Evolutionary conservation across 2,329 filamentous ascomycete species (phyloP).

Genomic region (Metarhizium anisopliae): DNA sequence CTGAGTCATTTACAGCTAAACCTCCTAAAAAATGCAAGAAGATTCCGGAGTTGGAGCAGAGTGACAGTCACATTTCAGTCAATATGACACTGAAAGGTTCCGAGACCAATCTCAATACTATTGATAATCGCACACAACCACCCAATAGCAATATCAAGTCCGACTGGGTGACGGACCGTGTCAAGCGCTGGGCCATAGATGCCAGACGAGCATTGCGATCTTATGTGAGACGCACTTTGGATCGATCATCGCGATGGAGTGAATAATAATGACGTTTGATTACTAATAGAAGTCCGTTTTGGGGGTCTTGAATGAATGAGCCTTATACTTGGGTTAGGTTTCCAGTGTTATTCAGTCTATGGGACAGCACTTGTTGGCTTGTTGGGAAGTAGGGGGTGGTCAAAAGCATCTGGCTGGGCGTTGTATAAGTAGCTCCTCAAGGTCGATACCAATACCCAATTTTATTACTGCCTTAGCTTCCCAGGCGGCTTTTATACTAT

Average conservation of each 20-base stretch:
- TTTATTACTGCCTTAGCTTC: conserved; percentile 2
- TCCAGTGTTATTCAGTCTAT: neutral
- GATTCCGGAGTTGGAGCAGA: conserved; percentile 4
- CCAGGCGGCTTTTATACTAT: neutral
- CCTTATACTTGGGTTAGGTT: neutral
- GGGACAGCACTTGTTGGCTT: neutral
- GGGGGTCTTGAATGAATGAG: neutral
- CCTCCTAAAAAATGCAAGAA: conserved; percentile 7
- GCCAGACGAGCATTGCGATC: conserved; percentile 23
- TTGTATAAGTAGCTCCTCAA: neutral
- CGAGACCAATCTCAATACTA: conserved; percentile 1
- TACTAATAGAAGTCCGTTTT: conserved; percentile 2
- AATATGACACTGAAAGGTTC: conserved; percentile 2
- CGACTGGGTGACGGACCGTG: conserved; percentile 15
- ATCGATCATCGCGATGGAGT: conserved; percentile 17
- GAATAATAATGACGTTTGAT: conserved; percentile 2
- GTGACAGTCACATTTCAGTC: conserved; percentile 3
- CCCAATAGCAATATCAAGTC: conserved; percentile 5
- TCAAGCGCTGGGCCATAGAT: conserved; percentile 25
- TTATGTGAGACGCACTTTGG: conserved; percentile 23
- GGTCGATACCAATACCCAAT: conserved; percentile 1
- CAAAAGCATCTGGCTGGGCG: neutral
- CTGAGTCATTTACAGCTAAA: conserved; percentile 7
- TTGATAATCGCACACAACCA: conserved; percentile 1
- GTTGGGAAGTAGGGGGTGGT: neutral